Percentiles rank a stretch among this genome's conserved stretches.
These are phyloP conservation scores for Angomonas ambiguus DNA, from an alignment of 208 protist genomes.

Conservation along the genomic window DNA sequence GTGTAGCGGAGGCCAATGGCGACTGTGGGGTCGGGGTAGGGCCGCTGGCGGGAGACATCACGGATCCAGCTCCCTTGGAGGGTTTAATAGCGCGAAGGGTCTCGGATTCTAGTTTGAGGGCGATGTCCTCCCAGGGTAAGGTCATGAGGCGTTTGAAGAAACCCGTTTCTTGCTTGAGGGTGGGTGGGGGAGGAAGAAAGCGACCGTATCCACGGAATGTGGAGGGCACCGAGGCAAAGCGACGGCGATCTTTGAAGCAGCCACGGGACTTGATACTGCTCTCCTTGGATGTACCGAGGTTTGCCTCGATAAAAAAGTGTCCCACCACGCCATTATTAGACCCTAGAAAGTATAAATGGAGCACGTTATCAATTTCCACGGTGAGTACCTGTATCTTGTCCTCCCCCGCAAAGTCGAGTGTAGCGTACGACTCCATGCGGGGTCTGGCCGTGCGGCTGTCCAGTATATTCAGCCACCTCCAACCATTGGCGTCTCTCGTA, in stretches of 20 bases:
- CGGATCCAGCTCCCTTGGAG: not conserved
- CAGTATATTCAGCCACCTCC: slow-evolving; percentile 80
- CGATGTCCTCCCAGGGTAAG: slow-evolving; percentile 76
- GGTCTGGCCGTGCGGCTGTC: slow-evolving; percentile 51
- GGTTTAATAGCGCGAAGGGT: slow-evolving; percentile 36
- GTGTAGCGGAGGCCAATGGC: not conserved
- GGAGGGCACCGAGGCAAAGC: slow-evolving; percentile 41
- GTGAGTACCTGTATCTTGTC: slow-evolving; percentile 55
- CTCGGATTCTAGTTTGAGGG: slow-evolving; percentile 60
- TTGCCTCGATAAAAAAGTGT: slow-evolving; percentile 56
- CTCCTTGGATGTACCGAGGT: slow-evolving; percentile 31
- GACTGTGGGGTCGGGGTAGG: not conserved
- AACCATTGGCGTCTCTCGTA: slow-evolving; percentile 69
- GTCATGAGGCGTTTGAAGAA: slow-evolving; percentile 85
- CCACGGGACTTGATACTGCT: slow-evolving; percentile 33
- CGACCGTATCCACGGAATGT: slow-evolving; percentile 60
- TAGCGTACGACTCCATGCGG: slow-evolving; percentile 53
- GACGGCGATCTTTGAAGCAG: slow-evolving; percentile 25
- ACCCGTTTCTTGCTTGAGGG: slow-evolving; percentile 72
- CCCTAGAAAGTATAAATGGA: slow-evolving; percentile 78
- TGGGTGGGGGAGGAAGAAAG: slow-evolving; percentile 56
- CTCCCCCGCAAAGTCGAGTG: slow-evolving; percentile 67
- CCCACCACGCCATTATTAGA: slow-evolving; percentile 48
- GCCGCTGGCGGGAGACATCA: not conserved
- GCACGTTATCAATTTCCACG: slow-evolving; percentile 42